These are phyloP conservation scores for Phalaenopsis aphrodite DNA, from an alignment of 106 monocot genomes.

Conservation along the genomic window DNA sequence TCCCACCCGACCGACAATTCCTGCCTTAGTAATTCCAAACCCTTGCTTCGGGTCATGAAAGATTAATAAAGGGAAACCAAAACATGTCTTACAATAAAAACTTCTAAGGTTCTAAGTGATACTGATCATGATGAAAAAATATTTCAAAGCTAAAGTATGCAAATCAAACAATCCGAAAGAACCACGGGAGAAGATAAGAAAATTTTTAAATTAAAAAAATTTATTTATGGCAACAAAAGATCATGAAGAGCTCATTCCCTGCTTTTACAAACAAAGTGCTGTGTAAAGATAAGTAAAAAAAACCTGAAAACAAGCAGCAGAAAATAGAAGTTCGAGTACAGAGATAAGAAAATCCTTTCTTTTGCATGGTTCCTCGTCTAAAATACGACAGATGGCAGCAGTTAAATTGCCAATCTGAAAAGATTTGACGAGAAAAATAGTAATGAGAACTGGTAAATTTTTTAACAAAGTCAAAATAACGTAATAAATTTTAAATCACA, in stretches of 20 bases:
- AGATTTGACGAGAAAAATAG: neutral
- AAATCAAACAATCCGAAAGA: too few species aligned
- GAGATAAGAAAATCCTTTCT: slow-evolving; percentile 29
- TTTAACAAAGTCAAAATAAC: neutral
- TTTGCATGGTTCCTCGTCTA: slow-evolving; percentile 25
- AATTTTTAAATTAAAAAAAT: too few species aligned
- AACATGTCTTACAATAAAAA: too few species aligned
- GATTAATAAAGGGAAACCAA: too few species aligned
- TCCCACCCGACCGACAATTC: too few species aligned
- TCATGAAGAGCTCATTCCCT: neutral
- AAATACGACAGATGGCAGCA: slow-evolving; percentile 26
- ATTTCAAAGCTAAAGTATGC: too few species aligned
- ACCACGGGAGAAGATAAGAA: too few species aligned
- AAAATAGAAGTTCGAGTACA: slow-evolving; percentile 44
- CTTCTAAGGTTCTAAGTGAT: too few species aligned
- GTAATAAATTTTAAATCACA: neutral
- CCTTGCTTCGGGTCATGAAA: too few species aligned
- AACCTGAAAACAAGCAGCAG: slow-evolving; percentile 71
- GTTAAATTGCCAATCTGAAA: slow-evolving; percentile 41
- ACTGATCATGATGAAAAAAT: too few species aligned
- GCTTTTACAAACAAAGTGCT: neutral
- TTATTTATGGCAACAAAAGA: too few species aligned
- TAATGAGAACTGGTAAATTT: neutral
- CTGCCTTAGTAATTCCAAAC: too few species aligned
- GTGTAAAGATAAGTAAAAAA: neutral